These are phyloP conservation scores for Neocatenulostroma microsporum DNA, from an alignment of 2,329 filamentous ascomycete genomes.

Conservation along the genomic window DNA sequence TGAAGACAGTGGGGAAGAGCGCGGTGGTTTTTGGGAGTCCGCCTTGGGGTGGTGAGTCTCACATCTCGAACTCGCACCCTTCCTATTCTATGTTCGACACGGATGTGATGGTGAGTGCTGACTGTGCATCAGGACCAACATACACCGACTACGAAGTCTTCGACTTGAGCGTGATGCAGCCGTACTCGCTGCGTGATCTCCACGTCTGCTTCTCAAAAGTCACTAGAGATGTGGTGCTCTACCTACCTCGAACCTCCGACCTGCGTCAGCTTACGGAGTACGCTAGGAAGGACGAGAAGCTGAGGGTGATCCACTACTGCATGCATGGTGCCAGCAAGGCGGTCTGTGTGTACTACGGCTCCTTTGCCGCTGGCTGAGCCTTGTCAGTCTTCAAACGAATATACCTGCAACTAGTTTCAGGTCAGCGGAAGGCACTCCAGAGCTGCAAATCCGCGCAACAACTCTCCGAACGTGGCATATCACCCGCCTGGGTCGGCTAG, in stretches of 20 bases:
- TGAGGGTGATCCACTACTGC: conserved; percentile 82
- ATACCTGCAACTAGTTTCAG: too few relatives aligned
- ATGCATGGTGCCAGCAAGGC: conserved; percentile 82
- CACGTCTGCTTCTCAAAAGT: conserved; percentile 52
- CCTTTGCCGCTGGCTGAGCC: conserved; percentile 31
- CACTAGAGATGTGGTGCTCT: conserved; percentile 58
- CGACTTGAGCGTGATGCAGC: conserved; percentile 76
- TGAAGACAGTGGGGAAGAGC: conserved; percentile 42
- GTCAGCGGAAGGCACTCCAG: too few relatives aligned
- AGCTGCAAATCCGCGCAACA: too few relatives aligned
- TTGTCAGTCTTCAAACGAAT: too few relatives aligned
- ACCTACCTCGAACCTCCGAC: conserved; percentile 77
- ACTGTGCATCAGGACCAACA: conserved; percentile 45
- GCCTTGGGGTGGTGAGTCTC: conserved; percentile 61
- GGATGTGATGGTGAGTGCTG: too few relatives aligned
- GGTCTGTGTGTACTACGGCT: conserved; percentile 52
- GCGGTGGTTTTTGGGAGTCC: conserved; percentile 63
- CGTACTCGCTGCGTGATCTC: conserved; percentile 63
- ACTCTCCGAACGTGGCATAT: too few relatives aligned
- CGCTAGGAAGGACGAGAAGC: conserved; percentile 42
- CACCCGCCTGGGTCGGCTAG: too few relatives aligned
- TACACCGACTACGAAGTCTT: conserved; percentile 65
- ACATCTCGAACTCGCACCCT: too few relatives aligned
- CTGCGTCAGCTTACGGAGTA: conserved; percentile 62
- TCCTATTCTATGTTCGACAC: not conserved